Evolutionary conservation across 2,329 filamentous ascomycete genomes (phyloP).

Genomic region (Fusarium stilboides): DNA sequence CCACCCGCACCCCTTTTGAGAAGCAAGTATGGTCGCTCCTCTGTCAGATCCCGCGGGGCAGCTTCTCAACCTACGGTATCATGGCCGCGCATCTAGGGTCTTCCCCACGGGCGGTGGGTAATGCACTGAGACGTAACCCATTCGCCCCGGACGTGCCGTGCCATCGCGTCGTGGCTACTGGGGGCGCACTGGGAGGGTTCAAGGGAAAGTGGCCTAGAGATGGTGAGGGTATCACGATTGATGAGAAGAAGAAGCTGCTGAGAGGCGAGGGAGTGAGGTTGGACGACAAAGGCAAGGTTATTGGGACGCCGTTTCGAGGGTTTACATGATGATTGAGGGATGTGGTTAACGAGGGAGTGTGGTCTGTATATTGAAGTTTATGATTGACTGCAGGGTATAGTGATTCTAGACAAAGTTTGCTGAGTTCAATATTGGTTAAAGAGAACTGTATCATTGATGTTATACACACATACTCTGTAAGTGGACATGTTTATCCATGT

Average conservation of each 20-base stretch:
- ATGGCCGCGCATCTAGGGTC: conserved; percentile 78
- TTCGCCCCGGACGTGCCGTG: conserved; percentile 88
- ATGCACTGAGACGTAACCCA: conserved; percentile 82
- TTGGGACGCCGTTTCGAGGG: conserved; percentile 66
- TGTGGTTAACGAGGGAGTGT: background rate
- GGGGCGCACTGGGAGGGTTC: conserved; percentile 80
- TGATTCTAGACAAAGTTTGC: background rate
- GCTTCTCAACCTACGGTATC: conserved; percentile 83
- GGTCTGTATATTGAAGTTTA: background rate
- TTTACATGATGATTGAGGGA: conserved; percentile 32
- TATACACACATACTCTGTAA: conserved; percentile 9
- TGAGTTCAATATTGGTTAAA: background rate
- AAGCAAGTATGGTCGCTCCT: conserved; percentile 79
- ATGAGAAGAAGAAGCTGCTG: conserved; percentile 75
- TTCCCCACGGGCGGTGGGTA: conserved; percentile 83
- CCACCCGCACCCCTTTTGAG: conserved; percentile 68
- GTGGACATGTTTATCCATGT: conserved; percentile 35
- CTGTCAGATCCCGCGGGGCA: conserved; percentile 82
- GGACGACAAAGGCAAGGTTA: conserved; percentile 70
- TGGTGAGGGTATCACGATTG: conserved; percentile 73
- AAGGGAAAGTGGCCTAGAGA: conserved; percentile 75
- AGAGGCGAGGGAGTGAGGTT: conserved; percentile 76
- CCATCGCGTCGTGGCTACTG: conserved; percentile 83
- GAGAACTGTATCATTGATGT: background rate
- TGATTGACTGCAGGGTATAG: background rate